Evolutionary conservation across 2,329 filamentous ascomycete genomes (phyloP), one percentile per base, ranked within the genome.

Genomic region (Clathrospora elynae): DNA sequence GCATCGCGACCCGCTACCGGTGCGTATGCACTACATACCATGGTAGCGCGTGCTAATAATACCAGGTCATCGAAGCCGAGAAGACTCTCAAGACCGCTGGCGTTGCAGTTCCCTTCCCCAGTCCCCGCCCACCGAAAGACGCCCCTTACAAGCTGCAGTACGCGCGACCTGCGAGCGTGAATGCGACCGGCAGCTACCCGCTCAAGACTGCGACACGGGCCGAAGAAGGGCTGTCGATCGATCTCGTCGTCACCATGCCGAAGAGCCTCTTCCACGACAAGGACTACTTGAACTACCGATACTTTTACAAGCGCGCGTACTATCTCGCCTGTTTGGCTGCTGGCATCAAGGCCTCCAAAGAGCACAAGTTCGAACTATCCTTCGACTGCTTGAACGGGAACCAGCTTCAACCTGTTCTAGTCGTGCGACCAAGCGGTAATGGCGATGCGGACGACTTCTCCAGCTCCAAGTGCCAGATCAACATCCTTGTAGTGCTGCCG

Each of bases 221-320:
- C 8, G 81, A 85, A 55, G 71, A 73, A 34, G 70, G 67, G 17
- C 72, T 85, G 17, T 76, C 80, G 11, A 78, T 96, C 46, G 92
- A 97, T 69, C 82, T 97, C 79, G 84, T 92, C 5, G 83, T 95
- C 11, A 87, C 87, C 33, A 95, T 99, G 83, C 92, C 93, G 4
- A 60, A 75, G 43, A 73, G 80, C 1, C 72, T 96, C 9, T 91
- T 97, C 61, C 90, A 96, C 63, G 88, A 95, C 30, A 97, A 97
- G 72, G 93, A 99, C 71, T 96, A 92, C 67, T 78, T 91, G 35
- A 90, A 96, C 68, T 80, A 93, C 75, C 83, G 93, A 49, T 97
- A 95, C 73, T 96, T 96, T 65, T 91, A 96, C 73, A 95, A 96
- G 62, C 79, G 91, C 51, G 88, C 93, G 9, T 97, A 92, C 71